Conservation (phyloP, 352 stramenopile genomes). For the Peronospora tabacina region DNA sequence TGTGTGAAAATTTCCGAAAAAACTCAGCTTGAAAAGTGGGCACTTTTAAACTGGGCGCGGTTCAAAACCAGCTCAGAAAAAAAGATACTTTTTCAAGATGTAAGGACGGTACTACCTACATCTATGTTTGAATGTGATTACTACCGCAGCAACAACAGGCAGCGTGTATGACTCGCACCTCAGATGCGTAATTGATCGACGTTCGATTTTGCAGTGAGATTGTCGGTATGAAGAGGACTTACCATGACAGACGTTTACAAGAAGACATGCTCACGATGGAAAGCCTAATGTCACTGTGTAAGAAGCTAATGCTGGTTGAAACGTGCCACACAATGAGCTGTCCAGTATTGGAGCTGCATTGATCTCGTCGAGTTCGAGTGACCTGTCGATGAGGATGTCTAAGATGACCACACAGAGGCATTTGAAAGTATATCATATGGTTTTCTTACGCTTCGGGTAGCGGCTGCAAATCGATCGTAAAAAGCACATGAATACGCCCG, state of each 20-base stretch:
- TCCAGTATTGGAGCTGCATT: conserved; percentile 2
- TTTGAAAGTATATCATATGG: too few species aligned
- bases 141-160: too few species aligned
- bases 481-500: not conserved
- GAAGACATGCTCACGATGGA: not conserved
- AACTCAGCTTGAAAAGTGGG: too few species aligned
- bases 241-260: not conserved
- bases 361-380: not conserved
- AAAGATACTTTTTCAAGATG: too few species aligned
- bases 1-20: too few species aligned
- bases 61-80: too few species aligned
- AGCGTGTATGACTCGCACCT: not conserved
- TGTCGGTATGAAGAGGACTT: conserved; percentile 1
- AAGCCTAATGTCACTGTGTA: not conserved
- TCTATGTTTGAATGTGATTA: too few species aligned
- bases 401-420: too few species aligned
- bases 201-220: conserved; percentile 4
- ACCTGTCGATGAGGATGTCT: too few species aligned
- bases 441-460: too few species aligned
- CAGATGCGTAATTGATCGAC: not conserved
- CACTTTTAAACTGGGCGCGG: too few species aligned
- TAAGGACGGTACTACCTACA: too few species aligned
- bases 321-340: not conserved
- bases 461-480: not conserved
- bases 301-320: not conserved